Evolutionary conservation across 176 grass and related monocot species (phyloP).

Genomic region (Avena atlantica): DNA sequence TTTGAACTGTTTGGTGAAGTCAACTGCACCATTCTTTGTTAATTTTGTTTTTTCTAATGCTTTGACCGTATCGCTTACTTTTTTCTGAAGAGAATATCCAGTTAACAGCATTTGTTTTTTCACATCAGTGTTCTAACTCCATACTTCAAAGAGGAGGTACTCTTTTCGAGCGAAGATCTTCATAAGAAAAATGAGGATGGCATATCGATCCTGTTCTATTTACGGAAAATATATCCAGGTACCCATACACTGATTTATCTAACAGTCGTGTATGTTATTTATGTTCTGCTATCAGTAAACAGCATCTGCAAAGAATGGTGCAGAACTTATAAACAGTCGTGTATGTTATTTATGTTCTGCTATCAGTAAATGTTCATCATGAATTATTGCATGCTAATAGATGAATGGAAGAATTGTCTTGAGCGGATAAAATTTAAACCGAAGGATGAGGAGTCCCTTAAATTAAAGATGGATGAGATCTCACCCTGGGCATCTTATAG

Average conservation of each 20-base stretch:
- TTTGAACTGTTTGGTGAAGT: neutral
- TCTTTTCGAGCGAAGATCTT: constrained; percentile 73
- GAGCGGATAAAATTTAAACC: constrained; percentile 39
- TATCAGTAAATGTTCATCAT: constrained; percentile 30
- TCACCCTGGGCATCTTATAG: constrained; percentile 82
- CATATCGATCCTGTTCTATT: constrained; percentile 91
- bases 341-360: neutral
- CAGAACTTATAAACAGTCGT: too few species aligned
- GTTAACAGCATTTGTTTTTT: constrained; percentile 30
- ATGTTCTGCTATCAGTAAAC: constrained; percentile 16
- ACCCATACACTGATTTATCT: constrained; percentile 15
- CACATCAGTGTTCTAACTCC: constrained; percentile 90
- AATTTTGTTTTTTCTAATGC: constrained; percentile 2
- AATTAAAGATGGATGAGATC: constrained; percentile 22
- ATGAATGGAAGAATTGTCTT: constrained; percentile 86
- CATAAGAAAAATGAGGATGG: constrained; percentile 79
- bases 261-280: neutral
- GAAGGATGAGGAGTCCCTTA: constrained; percentile 33
- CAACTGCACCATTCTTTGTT: neutral
- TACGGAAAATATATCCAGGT: constrained; percentile 93
- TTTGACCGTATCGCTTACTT: neutral
- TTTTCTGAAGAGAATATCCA: constrained; percentile 6
- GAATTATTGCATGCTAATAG: constrained; percentile 47
- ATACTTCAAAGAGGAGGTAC: constrained; percentile 92
- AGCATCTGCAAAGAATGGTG: too few species aligned